Base-by-base conservation (phyloP, 1,284 basidiomycete genomes). In the Irpex rosettiformis region DNA sequence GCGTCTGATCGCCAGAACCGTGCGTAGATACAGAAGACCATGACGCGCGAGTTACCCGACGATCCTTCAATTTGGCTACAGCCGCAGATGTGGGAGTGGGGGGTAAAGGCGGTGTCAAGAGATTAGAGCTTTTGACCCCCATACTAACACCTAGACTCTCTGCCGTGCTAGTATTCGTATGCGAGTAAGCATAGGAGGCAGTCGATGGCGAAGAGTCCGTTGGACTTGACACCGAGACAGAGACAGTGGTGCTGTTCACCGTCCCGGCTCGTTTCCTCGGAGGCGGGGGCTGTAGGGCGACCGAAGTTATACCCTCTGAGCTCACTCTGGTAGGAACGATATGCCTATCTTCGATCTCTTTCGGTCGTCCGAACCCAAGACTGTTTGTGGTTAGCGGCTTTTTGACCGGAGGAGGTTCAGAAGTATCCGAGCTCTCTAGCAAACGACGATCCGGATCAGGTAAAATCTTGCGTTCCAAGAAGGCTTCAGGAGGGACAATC, bases 281-380 rank as follows among this genome's bases (percentile, higher is more conserved):
- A 0, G 87, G 85, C 2, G 86, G 88, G 18, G 48, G 48, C 52
- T 86, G 84, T 54, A 89, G 74, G 16, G 85, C 82, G 0, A 80
- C 72, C 69, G 59, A 78, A 13, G 56, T 62, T 8, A 67, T 24
- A 53, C 60, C 13, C 11, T 60, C 60, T 1, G 52, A 54, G 42
- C 63, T 64, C 30, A 63, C 61, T 6, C 65, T 61, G 18, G 59
- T 54, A 6, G 54, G 30, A 18, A 57, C 11, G 18, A 51, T 18
- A 51, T 42, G 24, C 11, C 22, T 43, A 7, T 40, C 52, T 16
- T 56, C 54, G 7, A 43, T 48, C 11, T 40, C 55, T 25, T 45
- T 18, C 18, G 45, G 33, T 21, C 22, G 40, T 10, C 22, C 52
- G 30, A 25, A 33, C 28, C 43, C n/a, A 52, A 21, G 18, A 43